Percentiles rank a stretch among this genome's conserved stretches.
Evolutionary conservation across 1,139 yeast species (phyloP).

Genomic region (Geotrichum reessii): DNA sequence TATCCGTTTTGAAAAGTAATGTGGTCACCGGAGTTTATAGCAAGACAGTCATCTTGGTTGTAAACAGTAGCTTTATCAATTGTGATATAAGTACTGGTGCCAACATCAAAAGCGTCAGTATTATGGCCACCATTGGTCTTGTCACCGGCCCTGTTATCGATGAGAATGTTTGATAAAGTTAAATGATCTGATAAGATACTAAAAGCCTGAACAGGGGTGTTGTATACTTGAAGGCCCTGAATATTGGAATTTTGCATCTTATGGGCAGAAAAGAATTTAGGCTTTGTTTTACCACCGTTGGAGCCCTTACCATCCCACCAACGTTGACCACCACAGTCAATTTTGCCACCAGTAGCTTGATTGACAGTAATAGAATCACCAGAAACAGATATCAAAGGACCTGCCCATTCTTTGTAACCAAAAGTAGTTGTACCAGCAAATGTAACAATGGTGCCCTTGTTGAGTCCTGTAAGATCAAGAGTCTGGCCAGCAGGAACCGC

Average conservation of each 20-base stretch:
- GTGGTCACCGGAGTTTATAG: conserved; percentile 10
- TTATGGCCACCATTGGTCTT: conserved; percentile 1
- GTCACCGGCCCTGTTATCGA: conserved; percentile 7
- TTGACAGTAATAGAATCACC: conserved; percentile 6
- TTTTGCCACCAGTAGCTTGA: conserved; percentile 8
- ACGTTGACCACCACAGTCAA: conserved; percentile 2
- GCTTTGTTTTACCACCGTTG: conserved; percentile 8
- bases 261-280: conserved; percentile 11
- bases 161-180: not conserved
- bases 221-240: conserved; percentile 4
- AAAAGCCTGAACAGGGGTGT: conserved; percentile 13
- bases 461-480: conserved; percentile 7
- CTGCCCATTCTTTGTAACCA: conserved; percentile 7
- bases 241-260: conserved; percentile 1
- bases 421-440: conserved; percentile 10
- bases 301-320: conserved; percentile 11
- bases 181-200: conserved; percentile 8
- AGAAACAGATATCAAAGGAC: conserved; percentile 9
- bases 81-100: conserved; percentile 1
- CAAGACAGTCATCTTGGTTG: conserved; percentile 14
- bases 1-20: conserved; percentile 5
- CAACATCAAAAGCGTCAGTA: conserved; percentile 10
- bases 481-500: conserved; percentile 8
- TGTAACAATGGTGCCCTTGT: conserved; percentile 6
- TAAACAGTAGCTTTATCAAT: conserved; percentile 6